Percentiles rank a stretch among this genome's conserved stretches.
Conservation (phyloP, 768 basidiomycete genomes). For the Kondoa subrosea region DNA sequence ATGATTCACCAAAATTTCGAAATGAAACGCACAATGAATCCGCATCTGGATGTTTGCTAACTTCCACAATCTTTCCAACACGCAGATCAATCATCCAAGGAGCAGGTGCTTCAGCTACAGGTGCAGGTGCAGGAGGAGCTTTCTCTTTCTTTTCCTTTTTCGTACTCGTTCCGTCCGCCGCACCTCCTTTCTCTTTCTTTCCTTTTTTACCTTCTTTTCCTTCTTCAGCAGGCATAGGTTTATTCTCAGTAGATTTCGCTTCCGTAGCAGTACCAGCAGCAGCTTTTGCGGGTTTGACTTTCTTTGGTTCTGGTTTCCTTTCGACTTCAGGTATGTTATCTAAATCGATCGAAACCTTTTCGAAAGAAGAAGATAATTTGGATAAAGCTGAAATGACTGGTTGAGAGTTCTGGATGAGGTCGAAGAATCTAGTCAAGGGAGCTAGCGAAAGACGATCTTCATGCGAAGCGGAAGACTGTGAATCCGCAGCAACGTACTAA, state of each 20-base stretch:
- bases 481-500: conserved; percentile 1
- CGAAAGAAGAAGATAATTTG: conserved; percentile 23
- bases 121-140: conserved; percentile 28
- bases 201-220: conserved; percentile 16
- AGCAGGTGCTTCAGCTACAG: conserved; percentile 50
- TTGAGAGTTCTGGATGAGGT: conserved; percentile 66
- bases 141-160: conserved; percentile 34
- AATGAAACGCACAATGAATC: conserved; percentile 67
- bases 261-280: conserved; percentile 26
- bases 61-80: conserved; percentile 82
- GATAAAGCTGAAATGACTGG: conserved; percentile 40
- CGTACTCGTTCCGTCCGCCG: no score
- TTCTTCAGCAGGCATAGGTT: conserved; percentile 23
- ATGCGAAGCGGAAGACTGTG: conserved; percentile 52
- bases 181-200: conserved; percentile 36
- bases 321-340: conserved; percentile 56
- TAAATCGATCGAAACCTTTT: conserved; percentile 51
- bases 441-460: conserved; percentile 63
- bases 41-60: conserved; percentile 90
- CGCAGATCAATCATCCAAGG: conserved; percentile 96
- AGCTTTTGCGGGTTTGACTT: conserved; percentile 39
- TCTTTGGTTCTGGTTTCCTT: conserved; percentile 53
- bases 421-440: conserved; percentile 78
- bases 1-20: conserved; percentile 1
- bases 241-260: conserved; percentile 27